A percentile compares a stretch with the other conserved stretches of the same genome.
phyloP scores from a whole-genome alignment of 1,139 yeast genomes.

The Taphrina sp. region DNA sequence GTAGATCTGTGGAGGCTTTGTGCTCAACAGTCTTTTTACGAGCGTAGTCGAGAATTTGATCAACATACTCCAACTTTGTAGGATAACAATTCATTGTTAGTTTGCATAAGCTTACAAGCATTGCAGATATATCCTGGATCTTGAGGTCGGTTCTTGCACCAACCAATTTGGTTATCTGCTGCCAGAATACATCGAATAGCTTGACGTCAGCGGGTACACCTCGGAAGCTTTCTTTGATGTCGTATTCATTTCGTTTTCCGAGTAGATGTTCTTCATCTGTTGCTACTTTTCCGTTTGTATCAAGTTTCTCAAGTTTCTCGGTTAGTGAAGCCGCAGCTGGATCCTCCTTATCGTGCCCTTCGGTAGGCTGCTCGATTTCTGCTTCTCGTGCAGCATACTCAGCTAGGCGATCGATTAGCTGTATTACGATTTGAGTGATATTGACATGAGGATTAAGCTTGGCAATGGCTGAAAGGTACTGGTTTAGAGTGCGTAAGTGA shows the following conservation, averaged over 20 bases:
- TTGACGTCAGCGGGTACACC: conserved; percentile 35
- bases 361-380: conserved; percentile 38
- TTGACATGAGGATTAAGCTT: conserved; percentile 68
- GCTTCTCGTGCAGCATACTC: conserved; percentile 51
- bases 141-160: conserved; percentile 63
- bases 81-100: conserved; percentile 70
- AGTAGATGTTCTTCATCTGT: not conserved
- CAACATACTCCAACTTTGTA: conserved; percentile 58
- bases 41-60: conserved; percentile 61
- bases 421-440: conserved; percentile 62
- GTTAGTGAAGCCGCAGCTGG: conserved; percentile 35
- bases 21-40: conserved; percentile 50
- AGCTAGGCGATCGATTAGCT: conserved; percentile 72
- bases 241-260: not conserved
- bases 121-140: conserved; percentile 60
- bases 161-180: conserved; percentile 49
- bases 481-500: conserved; percentile 72
- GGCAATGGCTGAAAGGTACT: conserved; percentile 64
- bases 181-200: conserved; percentile 37
- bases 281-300: conserved; percentile 24
- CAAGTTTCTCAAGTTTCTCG: conserved; percentile 34
- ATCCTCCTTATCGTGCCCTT: conserved; percentile 37
- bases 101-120: conserved; percentile 64
- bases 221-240: not conserved
- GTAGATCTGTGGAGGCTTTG: conserved; percentile 39